Evolutionary conservation across 129 eudicot species (phyloP), one percentile per base, ranked within the genome.

Genomic region (carrot (Daucus carota)): DNA sequence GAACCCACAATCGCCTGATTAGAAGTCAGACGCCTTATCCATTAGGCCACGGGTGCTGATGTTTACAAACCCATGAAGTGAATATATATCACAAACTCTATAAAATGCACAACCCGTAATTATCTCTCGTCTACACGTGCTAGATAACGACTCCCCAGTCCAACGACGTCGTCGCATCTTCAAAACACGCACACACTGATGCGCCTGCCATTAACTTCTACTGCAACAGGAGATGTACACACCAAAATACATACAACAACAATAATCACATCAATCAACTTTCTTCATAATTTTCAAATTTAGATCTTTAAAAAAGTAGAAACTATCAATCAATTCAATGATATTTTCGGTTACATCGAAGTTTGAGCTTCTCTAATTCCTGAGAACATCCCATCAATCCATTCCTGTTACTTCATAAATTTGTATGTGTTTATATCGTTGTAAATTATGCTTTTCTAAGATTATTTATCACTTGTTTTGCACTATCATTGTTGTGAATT

Each of bases 1-100:
- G 93, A 92, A 89, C 97, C 98, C 98, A 90, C 96, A 92, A 88
- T 92, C 98, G 98, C 90, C 84, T 90, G 96, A 90, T 92, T 92
- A 92, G 98, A 90, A 92, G 94, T 92, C 94, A 92, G 86, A 81
- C 96, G 94, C 98, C 98, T 92, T 90, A 92, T 92, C 96, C 94
- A 90, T 92, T 92, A 90, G 96, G 98, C 96, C 96, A 90, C 72
- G 72, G 72, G 72, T 63, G 70, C 70, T 14, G 4, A 16, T 1
- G 8, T 36, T 2, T 36, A 5, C 40, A 36, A 36, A 36, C 40
- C 40, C 40, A 2, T 5, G 40, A 36, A 36, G n/a, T n/a, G n/a
- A n/a, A n/a, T n/a, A n/a, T n/a, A n/a, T n/a, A n/a, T n/a, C n/a
- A n/a, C n/a, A n/a, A n/a, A n/a, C n/a, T n/a, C n/a, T n/a, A n/a